These are phyloP conservation scores for Botrytis medusae DNA, from an alignment of 2,329 filamentous ascomycete species.

Conservation along the genomic window DNA sequence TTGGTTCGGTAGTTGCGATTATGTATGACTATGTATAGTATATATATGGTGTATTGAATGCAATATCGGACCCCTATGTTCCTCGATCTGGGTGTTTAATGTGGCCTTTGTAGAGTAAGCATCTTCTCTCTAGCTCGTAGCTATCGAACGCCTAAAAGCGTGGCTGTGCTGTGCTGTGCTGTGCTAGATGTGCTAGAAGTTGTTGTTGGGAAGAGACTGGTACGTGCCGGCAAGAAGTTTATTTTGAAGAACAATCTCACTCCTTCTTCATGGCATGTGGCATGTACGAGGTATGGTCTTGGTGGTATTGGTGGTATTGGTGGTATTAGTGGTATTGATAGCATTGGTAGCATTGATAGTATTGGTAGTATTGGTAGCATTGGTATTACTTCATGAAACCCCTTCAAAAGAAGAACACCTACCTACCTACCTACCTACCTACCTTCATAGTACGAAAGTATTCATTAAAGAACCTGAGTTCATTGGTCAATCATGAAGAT, in stretches of 20 bases:
- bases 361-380: not conserved
- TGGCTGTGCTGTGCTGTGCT: not conserved
- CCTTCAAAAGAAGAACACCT: not conserved
- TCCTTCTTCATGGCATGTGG: not conserved
- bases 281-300: not conserved
- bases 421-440: not conserved
- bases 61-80: not conserved
- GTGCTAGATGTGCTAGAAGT: not conserved
- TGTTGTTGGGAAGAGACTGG: not conserved
- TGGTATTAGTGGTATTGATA: no score
- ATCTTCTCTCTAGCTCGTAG: not conserved
- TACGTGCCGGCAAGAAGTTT: not conserved
- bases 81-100: not conserved
- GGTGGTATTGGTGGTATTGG: not conserved
- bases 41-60: not conserved
- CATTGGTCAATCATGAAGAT: not conserved
- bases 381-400: not conserved
- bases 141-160: not conserved
- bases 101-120: not conserved
- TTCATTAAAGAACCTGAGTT: not conserved
- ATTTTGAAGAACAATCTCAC: not conserved
- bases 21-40: not conserved
- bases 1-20: not conserved
- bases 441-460: not conserved
- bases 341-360: no score